These are phyloP conservation scores for Trypanosomatidae sp. DNA, from an alignment of 208 protist species.

Conservation along the genomic window DNA sequence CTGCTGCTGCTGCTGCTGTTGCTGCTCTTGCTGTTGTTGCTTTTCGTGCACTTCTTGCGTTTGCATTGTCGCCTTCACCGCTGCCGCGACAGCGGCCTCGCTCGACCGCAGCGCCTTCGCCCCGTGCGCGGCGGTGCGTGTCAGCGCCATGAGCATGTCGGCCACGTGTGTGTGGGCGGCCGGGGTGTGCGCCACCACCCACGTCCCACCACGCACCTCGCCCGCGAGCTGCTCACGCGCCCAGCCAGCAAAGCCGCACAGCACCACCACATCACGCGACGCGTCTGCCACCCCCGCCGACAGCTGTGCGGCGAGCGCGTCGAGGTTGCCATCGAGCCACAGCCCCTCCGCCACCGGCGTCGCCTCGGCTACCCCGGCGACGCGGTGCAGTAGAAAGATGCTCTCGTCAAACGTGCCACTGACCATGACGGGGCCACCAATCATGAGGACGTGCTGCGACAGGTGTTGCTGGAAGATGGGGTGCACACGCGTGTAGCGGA, in stretches of 20 bases:
- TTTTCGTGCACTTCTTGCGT: too few relatives aligned
- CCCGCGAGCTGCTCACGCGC: constrained; percentile 53
- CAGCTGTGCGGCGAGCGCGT: constrained; percentile 42
- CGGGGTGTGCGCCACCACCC: constrained; percentile 28
- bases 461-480: constrained; percentile 49
- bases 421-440: constrained; percentile 63
- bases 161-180: constrained; percentile 15
- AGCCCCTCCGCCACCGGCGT: constrained; percentile 32
- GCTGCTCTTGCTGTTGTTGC: too few relatives aligned
- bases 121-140: too few relatives aligned
- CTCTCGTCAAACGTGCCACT: constrained; percentile 49
- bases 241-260: constrained; percentile 76
- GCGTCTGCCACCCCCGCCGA: constrained; percentile 24
- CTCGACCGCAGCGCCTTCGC: too few relatives aligned
- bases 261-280: constrained; percentile 42
- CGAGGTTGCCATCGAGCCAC: constrained; percentile 66
- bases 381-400: constrained; percentile 54
- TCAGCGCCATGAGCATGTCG: constrained; percentile 37
- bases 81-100: too few relatives aligned
- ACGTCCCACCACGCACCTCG: constrained; percentile 53
- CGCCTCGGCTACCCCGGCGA: constrained; percentile 44
- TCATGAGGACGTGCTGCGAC: constrained; percentile 47
- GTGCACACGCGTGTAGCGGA: constrained; percentile 36
- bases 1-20: background rate
- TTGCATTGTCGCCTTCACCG: too few relatives aligned